Conservation (phyloP, 169 alveolate genomes). For the Plasmodium cynomolgi region DNA sequence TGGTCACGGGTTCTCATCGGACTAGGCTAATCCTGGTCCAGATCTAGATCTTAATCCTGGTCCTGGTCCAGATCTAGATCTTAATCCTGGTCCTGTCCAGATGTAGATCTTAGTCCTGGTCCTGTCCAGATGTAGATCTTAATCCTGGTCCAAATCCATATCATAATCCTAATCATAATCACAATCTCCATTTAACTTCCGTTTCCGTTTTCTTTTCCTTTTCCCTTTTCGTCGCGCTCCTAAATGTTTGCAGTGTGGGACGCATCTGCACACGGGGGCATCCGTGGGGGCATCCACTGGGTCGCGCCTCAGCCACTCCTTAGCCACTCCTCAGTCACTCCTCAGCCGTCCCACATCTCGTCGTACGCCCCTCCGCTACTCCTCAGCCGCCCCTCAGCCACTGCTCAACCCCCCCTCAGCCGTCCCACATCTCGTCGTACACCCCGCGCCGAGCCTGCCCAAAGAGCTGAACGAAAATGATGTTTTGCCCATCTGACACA, state of each 20-base stretch:
- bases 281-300: neutral
- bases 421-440: slow-evolving; percentile 27
- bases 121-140: neutral
- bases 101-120: too few relatives aligned
- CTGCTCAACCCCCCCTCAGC: neutral
- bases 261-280: neutral
- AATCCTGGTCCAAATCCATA: neutral
- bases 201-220: neutral
- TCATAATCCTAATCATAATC: neutral
- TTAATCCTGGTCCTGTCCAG: too few relatives aligned
- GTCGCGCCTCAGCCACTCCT: neutral
- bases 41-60: too few relatives aligned
- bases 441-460: neutral
- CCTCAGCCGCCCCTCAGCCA: neutral
- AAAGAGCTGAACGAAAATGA: slow-evolving; percentile 55
- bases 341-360: slow-evolving; percentile 14
- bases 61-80: too few relatives aligned
- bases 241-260: neutral
- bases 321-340: too few relatives aligned
- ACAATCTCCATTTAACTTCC: neutral
- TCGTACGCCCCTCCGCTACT: slow-evolving; percentile 6
- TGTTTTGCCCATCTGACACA: slow-evolving; percentile 65
- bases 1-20: neutral
- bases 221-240: neutral
- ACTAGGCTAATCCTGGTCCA: neutral